Percentiles rank a stretch among this genome's conserved stretches.
These are phyloP conservation scores for Aspergillus sp. DNA, from an alignment of 2,329 filamentous ascomycete species.

Conservation along the genomic window DNA sequence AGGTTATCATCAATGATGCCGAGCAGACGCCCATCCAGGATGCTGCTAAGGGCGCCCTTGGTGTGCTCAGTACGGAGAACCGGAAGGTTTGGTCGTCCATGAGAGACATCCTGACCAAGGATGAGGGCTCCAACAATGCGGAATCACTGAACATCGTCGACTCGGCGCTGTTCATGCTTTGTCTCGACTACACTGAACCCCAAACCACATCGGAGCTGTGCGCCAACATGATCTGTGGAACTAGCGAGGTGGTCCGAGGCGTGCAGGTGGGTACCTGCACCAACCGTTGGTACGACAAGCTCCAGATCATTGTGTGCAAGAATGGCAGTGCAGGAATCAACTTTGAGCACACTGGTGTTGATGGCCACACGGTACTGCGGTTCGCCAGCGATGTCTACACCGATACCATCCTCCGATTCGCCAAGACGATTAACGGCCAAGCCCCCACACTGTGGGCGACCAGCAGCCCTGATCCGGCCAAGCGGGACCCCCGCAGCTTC, in stretches of 20 bases:
- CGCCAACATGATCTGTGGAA: constrained; percentile 97
- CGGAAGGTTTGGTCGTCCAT: constrained; percentile 92
- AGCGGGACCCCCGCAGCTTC: constrained; percentile 83
- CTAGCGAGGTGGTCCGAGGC: constrained; percentile 81
- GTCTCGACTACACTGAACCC: constrained; percentile 87
- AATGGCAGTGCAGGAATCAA: constrained; percentile 98
- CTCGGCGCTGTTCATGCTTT: constrained; percentile 85
- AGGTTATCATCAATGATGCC: constrained; percentile 88
- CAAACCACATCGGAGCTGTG: constrained; percentile 75
- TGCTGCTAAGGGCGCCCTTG: constrained; percentile 87
- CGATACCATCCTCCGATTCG: constrained; percentile 93
- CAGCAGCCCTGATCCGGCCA: constrained; percentile 82
- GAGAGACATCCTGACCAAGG: constrained; percentile 76
- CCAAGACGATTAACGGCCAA: constrained; percentile 87
- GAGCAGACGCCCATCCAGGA: constrained; percentile 84
- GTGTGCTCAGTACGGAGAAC: constrained; percentile 92
- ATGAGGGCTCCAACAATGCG: constrained; percentile 86
- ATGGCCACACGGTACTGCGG: constrained; percentile 91
- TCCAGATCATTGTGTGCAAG: constrained; percentile 98
- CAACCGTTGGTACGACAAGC: constrained; percentile 98
- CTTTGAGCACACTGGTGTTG: constrained; percentile 96
- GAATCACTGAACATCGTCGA: constrained; percentile 95
- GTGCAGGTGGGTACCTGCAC: constrained; percentile 97
- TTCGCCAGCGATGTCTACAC: constrained; percentile 97
- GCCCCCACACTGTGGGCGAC: constrained; percentile 90